Evolutionary conservation across 1,284 basidiomycete genomes (phyloP).

Genomic region (Tilletiaria anomala): DNA sequence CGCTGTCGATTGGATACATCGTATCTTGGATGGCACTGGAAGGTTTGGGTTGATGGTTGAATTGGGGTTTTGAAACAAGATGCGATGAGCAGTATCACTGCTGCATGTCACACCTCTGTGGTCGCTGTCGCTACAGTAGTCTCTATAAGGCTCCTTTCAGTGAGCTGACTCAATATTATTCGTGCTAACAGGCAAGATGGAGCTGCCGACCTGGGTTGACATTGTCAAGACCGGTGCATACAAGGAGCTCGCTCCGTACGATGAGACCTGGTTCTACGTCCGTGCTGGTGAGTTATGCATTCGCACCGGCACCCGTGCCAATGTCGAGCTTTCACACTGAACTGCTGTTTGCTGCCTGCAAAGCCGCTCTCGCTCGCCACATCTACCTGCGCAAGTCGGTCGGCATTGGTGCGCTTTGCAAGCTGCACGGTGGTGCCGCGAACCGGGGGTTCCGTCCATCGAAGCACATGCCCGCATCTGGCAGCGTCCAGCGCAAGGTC

Average conservation of each 20-base stretch:
- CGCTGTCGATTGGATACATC: no score
- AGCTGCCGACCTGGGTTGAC: conserved; percentile 98
- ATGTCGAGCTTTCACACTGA: not conserved
- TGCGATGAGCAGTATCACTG: no score
- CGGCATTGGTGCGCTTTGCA: conserved; percentile 85
- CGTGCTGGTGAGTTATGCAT: conserved; percentile 65
- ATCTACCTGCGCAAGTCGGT: conserved; percentile 99
- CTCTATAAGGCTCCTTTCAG: no score
- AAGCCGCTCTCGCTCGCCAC: conserved; percentile 96
- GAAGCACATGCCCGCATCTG: conserved; percentile 77
- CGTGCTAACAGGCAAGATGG: conserved; percentile 58
- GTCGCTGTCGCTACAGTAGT: no score
- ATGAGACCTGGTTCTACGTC: conserved; percentile 98
- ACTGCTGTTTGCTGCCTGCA: conserved; percentile 5
- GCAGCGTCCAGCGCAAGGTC: conserved; percentile 49
- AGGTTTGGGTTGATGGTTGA: no score
- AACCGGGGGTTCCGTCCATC: conserved; percentile 72
- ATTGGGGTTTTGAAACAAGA: no score
- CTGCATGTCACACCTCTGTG: no score
- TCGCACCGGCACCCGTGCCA: not conserved
- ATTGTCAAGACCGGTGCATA: conserved; percentile 94
- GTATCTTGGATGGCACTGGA: no score
- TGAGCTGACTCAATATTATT: no score
- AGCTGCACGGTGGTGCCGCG: conserved; percentile 93
- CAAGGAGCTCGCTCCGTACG: conserved; percentile 98